Base-by-base conservation (phyloP, 495 filamentous ascomycete species). In the Viridothelium virens region DNA sequence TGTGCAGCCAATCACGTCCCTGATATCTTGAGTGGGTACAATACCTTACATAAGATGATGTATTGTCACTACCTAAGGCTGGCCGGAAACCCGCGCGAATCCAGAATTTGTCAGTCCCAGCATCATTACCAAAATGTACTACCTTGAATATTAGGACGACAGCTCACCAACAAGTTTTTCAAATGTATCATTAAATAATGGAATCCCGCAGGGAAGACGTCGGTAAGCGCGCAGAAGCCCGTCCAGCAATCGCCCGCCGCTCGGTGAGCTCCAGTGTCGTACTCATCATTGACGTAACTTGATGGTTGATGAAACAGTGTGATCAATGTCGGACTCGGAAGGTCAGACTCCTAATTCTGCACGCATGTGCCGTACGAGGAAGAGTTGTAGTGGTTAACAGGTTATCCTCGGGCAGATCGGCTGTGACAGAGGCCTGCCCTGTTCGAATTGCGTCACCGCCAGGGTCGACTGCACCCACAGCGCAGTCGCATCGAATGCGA, bases 321-420 rank as follows among this genome's bases (percentile, higher is more conserved):
- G 79, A 82, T 61, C 80, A 81, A 70, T 82, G 80, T 61, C 79
- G 70, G 38, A 18, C 61, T 61, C 66, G 70, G 66, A 72, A 72
- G 64, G 70, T 72, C 34, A 9, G 67, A 25, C 31, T 36, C 53
- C 3, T 37, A 2, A 34, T 68, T 41, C 25, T 31, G 37, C 36
- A 31, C 37, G 2, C 18, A 39, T 63, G 1, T 14, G 62, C 37
- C 14, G 41, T 46, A 7, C 9, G 41, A 46, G 41, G 41, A 41
- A 39, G 62, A 63, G 33, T 47, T 46, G 41, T 7, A 1, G 6
- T 31, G 36, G 34, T 33, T 63, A 63, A 63, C 7, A 56, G 41
- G 48, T 18, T 0, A 2, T 56, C 1, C 56, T 37, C 31, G 31
- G 5, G 56, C 34, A 72, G 71, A 36, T 72, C 25, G 71, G 70